Conservation (phyloP, 1,284 basidiomycete genomes). For the Apiotrichum domesticum region DNA sequence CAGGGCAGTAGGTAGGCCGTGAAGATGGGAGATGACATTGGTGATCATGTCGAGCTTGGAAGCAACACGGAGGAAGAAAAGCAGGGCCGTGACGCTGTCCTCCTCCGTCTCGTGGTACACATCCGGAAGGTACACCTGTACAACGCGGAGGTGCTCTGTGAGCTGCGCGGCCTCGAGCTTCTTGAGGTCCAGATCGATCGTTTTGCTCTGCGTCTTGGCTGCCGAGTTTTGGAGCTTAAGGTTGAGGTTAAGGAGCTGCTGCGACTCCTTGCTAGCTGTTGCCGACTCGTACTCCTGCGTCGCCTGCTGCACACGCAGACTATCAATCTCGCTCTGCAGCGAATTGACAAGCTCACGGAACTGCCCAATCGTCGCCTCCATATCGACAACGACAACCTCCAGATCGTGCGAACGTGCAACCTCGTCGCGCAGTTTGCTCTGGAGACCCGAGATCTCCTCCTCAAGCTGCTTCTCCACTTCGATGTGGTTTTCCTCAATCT, state of each 20-base stretch:
- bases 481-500: constrained; percentile 92
- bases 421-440: constrained; percentile 59
- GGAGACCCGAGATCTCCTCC: constrained; percentile 69
- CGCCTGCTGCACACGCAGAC: constrained; percentile 72
- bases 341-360: constrained; percentile 83
- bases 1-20: constrained; percentile 74
- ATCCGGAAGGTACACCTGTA: constrained; percentile 73
- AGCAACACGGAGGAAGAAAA: constrained; percentile 83
- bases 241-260: constrained; percentile 79
- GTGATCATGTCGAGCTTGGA: constrained; percentile 80
- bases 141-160: constrained; percentile 61
- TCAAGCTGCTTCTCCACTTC: constrained; percentile 90
- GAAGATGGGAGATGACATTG: constrained; percentile 67
- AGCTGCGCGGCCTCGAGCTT: constrained; percentile 76
- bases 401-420: constrained; percentile 59
- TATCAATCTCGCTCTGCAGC: constrained; percentile 81
- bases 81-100: constrained; percentile 76
- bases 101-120: constrained; percentile 77
- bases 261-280: constrained; percentile 65
- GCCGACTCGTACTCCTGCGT: constrained; percentile 74
- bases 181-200: constrained; percentile 78
- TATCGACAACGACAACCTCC: constrained; percentile 73
- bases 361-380: constrained; percentile 78
- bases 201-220: constrained; percentile 78
- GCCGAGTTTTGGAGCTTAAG: constrained; percentile 84